Base-by-base conservation (phyloP, 805 yeast species). In the Zygosaccharomyces pseudorouxii region DNA sequence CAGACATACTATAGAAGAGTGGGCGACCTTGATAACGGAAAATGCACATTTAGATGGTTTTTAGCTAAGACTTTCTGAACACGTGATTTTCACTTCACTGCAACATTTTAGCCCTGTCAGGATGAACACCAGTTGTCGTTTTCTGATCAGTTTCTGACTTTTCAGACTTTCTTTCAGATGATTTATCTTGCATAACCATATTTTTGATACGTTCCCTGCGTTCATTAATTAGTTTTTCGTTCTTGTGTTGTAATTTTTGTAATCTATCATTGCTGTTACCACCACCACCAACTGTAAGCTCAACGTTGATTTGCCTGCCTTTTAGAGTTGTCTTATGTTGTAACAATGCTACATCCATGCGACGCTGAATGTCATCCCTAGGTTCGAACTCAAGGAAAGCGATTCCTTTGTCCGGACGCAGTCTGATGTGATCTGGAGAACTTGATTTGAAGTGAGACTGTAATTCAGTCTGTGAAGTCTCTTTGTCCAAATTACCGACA, bases 231-330 rank as follows among this genome's bases (percentile, higher is more conserved):
- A 90, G 70, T 59, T 82, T 83, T 39, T 79, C 84, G 65, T 92
- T 92, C 74, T 92, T 92, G 42, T 77, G 78, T 60, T 80, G 79
- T 57, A 93, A 75, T 68, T 93, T 93, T 47, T 78, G 76, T 41
- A 79, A 58, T 60, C 95, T 72, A 37, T 71, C 75, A 50, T 76
- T 71, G 8, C 95, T 82, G 65, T 92, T 92, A 48, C 97, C 97
- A 42, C 99, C 99, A 37, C 99, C 99, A 48, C 99, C 99, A 44
- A 89, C 99, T 2, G 98, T 93, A 58, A 93, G 75, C 66, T 93
- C 99, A 30, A 93, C 97, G 62, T 93, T 93, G 61, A 93, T 90
- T 65, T 83, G 88, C 56, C 97, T 76, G 38, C 77, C 75, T 49
- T 79, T 76, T 54, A 92, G 64, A 8, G 72, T 59, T 3, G 92